A percentile compares a stretch with the other conserved stretches of the same genome.
Conservation (phyloP, 1,284 basidiomycete genomes). For the Ceratorhiza oryzae-sativae region DNA sequence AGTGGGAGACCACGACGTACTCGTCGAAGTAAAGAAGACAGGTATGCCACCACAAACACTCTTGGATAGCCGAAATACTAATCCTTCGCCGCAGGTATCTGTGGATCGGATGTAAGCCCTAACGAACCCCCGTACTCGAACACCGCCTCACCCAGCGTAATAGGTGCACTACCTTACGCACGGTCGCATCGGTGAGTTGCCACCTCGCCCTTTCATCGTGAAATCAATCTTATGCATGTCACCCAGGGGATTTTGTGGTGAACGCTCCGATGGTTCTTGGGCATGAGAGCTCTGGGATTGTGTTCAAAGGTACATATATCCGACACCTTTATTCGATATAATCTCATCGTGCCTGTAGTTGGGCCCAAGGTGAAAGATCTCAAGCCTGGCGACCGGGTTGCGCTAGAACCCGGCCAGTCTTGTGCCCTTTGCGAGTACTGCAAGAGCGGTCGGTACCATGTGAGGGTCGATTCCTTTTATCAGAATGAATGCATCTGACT, state of each 20-base stretch:
- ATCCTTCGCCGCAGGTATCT: conserved; percentile 67
- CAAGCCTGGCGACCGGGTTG: conserved; percentile 85
- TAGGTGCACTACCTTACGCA: conserved; percentile 79
- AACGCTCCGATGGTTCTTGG: conserved; percentile 79
- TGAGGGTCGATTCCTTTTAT: conserved; percentile 48
- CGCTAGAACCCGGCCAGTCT: conserved; percentile 82
- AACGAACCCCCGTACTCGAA: neutral
- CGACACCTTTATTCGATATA: neutral
- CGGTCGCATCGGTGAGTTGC: conserved; percentile 65
- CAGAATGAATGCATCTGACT: conserved; percentile 4
- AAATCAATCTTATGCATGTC: neutral
- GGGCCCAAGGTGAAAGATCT: conserved; percentile 74
- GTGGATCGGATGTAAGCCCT: conserved; percentile 78
- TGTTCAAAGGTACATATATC: conserved; percentile 51
- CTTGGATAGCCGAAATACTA: conserved; percentile 25
- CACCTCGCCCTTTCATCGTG: too few species aligned
- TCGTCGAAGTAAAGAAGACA: conserved; percentile 92
- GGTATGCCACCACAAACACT: conserved; percentile 56
- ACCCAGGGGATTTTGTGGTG: conserved; percentile 70
- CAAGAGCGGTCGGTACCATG: conserved; percentile 82
- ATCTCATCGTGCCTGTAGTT: conserved; percentile 54
- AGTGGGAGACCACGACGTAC: conserved; percentile 81
- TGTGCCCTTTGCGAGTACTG: conserved; percentile 77
- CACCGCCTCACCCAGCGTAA: conserved; percentile 38
- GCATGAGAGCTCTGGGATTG: conserved; percentile 65